phyloP scores from a whole-genome alignment of 768 basidiomycete species.

The Pulveroboletus ravenelii region DNA sequence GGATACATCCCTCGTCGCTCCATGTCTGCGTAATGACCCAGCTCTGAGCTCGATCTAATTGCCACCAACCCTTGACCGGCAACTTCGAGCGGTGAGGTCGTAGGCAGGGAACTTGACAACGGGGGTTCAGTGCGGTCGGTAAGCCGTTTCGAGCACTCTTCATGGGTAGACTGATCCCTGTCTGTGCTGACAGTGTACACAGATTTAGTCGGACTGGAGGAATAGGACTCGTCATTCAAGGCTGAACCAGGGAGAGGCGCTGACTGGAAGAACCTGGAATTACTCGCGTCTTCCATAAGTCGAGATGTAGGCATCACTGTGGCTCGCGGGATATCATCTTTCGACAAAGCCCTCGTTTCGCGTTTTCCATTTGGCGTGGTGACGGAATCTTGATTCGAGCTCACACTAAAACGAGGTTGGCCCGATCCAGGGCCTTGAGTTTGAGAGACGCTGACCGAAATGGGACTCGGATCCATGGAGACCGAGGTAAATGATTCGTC shows the following conservation, averaged over 20 bases:
- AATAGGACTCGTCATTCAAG: conserved; percentile 26
- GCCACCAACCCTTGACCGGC: conserved; percentile 28
- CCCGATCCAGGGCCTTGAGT: conserved; percentile 26
- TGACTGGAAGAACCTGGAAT: conserved; percentile 57
- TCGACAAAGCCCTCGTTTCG: conserved; percentile 42
- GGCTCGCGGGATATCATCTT: conserved; percentile 58
- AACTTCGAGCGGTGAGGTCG: conserved; percentile 41
- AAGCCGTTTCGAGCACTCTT: conserved; percentile 34
- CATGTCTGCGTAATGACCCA: conserved; percentile 75
- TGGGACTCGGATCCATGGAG: conserved; percentile 31
- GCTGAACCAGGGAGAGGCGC: conserved; percentile 28
- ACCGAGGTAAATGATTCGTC: conserved; percentile 55
- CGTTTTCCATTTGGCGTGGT: conserved; percentile 27
- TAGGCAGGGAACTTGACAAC: conserved; percentile 57
- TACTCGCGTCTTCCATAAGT: conserved; percentile 48
- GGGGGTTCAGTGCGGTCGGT: conserved; percentile 52
- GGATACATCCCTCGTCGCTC: conserved; percentile 31
- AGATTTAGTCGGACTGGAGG: conserved; percentile 55
- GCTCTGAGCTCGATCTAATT: conserved; percentile 69
- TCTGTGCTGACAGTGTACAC: conserved; percentile 40
- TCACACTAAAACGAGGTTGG: conserved; percentile 57
- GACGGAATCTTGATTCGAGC: conserved; percentile 34
- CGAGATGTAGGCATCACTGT: conserved; percentile 53
- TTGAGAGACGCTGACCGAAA: conserved; percentile 23
- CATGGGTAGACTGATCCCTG: conserved; percentile 18